Conservation (phyloP, 805 yeast species). For the Martiniozyma abietophila region DNA sequence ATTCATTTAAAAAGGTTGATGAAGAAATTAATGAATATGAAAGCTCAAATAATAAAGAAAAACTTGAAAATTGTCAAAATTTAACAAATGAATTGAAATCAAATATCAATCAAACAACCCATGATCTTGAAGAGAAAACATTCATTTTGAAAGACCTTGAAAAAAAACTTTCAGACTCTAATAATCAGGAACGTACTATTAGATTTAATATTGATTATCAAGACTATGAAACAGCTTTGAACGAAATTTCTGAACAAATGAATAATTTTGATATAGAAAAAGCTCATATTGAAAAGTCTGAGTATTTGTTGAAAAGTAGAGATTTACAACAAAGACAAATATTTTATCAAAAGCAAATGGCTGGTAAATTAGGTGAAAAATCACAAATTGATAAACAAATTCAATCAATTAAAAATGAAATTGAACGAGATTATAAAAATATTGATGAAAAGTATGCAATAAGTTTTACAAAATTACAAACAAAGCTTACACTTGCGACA, state of each 20-base stretch:
- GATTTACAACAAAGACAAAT: slow-evolving; percentile 43
- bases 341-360: slow-evolving; percentile 49
- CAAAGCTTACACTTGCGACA: slow-evolving; percentile 64
- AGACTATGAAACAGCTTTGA: slow-evolving; percentile 36
- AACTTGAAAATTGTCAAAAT: slow-evolving; percentile 20
- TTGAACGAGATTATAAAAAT: slow-evolving; percentile 60
- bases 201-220: slow-evolving; percentile 31
- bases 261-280: slow-evolving; percentile 31
- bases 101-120: slow-evolving; percentile 1
- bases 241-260: slow-evolving; percentile 17
- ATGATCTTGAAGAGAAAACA: slow-evolving; percentile 29
- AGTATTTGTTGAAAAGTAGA: slow-evolving; percentile 50
- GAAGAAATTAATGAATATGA: slow-evolving; percentile 34
- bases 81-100: slow-evolving; percentile 21
- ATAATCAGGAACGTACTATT: slow-evolving; percentile 52
- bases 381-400: slow-evolving; percentile 74
- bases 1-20: slow-evolving; percentile 32
- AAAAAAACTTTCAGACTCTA: slow-evolving; percentile 41
- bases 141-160: slow-evolving; percentile 61
- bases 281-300: slow-evolving; percentile 48
- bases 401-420: slow-evolving; percentile 42
- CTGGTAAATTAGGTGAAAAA: slow-evolving; percentile 78
- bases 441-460: slow-evolving; percentile 54
- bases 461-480: slow-evolving; percentile 69
- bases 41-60: slow-evolving; percentile 26